phyloP scores from a whole-genome alignment of 805 yeast genomes.

The Yamadazyma nakazawae region DNA sequence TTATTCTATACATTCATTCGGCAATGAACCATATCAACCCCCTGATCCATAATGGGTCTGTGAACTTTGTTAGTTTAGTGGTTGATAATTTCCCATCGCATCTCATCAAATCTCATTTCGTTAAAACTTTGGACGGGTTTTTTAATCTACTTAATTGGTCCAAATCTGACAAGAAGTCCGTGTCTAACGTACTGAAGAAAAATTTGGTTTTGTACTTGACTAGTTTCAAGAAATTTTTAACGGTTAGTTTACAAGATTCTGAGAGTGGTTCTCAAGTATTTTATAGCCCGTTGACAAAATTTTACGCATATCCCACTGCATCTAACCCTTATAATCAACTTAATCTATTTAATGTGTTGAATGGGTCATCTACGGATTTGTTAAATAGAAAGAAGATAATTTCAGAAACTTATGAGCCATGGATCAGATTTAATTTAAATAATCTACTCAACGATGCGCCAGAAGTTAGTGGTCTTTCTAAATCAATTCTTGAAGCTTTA shows the following conservation, averaged over 20 bases:
- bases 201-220: slow-evolving; percentile 41
- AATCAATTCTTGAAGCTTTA: slow-evolving; percentile 2
- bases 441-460: slow-evolving; percentile 5
- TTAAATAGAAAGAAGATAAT: slow-evolving; percentile 14
- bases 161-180: slow-evolving; percentile 35
- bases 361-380: slow-evolving; percentile 14
- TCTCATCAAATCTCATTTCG: slow-evolving; percentile 61
- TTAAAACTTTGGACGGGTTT: slow-evolving; percentile 63
- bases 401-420: slow-evolving; percentile 7
- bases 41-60: slow-evolving; percentile 70
- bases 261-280: slow-evolving; percentile 15
- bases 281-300: slow-evolving; percentile 46
- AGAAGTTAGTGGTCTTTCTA: slow-evolving; percentile 2
- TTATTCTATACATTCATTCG: slow-evolving; percentile 75
- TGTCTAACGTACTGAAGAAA: slow-evolving; percentile 26
- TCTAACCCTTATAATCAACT: slow-evolving; percentile 66
- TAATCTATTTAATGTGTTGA: slow-evolving; percentile 51
- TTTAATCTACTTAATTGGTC: slow-evolving; percentile 78
- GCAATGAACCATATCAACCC: slow-evolving; percentile 92
- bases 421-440: slow-evolving; percentile 5
- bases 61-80: slow-evolving; percentile 60
- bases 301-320: slow-evolving; percentile 51
- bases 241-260: slow-evolving; percentile 33
- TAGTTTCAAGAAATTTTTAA: slow-evolving; percentile 40
- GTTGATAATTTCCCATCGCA: slow-evolving; percentile 53